Conservation (phyloP, 768 basidiomycete species). For the Pleurotus eryngii region DNA sequence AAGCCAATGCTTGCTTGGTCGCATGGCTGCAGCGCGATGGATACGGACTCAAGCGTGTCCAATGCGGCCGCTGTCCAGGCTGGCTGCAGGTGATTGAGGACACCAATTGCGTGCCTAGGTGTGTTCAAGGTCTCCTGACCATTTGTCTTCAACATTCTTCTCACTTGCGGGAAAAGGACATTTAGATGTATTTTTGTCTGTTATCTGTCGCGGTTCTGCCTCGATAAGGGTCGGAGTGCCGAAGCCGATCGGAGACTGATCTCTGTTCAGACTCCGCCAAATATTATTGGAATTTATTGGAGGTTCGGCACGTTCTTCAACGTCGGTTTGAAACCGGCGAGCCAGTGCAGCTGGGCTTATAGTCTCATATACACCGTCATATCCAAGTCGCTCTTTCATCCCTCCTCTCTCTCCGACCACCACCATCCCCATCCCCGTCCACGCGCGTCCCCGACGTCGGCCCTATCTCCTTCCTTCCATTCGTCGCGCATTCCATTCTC, state of each 20-base stretch:
- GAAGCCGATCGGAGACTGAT: constrained; percentile 2
- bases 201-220: too few relatives aligned
- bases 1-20: background rate
- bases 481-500: too few relatives aligned
- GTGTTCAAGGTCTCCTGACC: background rate
- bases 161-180: too few relatives aligned
- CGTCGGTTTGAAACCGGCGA: constrained; percentile 4
- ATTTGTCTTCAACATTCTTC: too few relatives aligned
- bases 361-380: too few relatives aligned
- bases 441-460: background rate
- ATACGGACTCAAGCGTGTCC: background rate
- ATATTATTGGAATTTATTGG: background rate
- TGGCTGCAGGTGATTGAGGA: background rate
- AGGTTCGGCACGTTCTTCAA: constrained; percentile 6
- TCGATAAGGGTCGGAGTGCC: constrained; percentile 5
- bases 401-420: constrained; percentile 21
- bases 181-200: too few relatives aligned
- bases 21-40: background rate
- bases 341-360: background rate
- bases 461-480: background rate
- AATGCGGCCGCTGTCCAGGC: background rate
- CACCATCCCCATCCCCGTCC: background rate
- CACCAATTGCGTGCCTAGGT: background rate
- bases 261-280: background rate
- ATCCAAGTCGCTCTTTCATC: constrained; percentile 12